These are phyloP conservation scores for Camellia japonica DNA, from an alignment of 148 eudicot species.

Conservation along the genomic window DNA sequence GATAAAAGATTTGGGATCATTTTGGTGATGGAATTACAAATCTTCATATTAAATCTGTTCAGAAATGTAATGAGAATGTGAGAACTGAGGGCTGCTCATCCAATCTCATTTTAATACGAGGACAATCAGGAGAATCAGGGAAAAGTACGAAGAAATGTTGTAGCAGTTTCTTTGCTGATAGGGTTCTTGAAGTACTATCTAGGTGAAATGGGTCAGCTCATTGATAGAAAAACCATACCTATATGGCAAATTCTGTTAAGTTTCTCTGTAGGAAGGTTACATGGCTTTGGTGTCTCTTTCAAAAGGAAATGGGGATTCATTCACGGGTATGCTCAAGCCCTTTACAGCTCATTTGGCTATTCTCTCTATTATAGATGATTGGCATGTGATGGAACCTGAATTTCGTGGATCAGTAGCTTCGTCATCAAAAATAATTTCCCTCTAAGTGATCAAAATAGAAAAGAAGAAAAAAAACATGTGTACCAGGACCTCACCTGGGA, in stretches of 20 bases:
- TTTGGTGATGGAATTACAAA: constrained; percentile 40
- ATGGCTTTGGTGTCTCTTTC: constrained; percentile 57
- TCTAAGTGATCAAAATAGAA: constrained; percentile 41
- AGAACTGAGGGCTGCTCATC: constrained; percentile 20
- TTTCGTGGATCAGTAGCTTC: constrained; percentile 23
- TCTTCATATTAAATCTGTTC: constrained; percentile 49
- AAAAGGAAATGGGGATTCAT: constrained; percentile 43
- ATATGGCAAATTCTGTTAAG: constrained; percentile 76
- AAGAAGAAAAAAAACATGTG: constrained; percentile 42
- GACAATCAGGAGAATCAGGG: constrained; percentile 26
- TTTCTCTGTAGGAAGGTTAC: constrained; percentile 58
- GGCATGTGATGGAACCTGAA: constrained; percentile 18
- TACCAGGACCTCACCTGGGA: constrained; percentile 65
- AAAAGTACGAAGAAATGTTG: constrained; percentile 34
- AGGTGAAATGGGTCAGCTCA: constrained; percentile 35
- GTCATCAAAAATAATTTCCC: constrained; percentile 21
- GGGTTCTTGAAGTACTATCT: constrained; percentile 58
- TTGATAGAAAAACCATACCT: constrained; percentile 39
- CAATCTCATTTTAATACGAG: constrained; percentile 47
- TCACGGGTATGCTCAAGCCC: constrained; percentile 63
- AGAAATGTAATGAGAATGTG: constrained; percentile 23
- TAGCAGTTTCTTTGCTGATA: constrained; percentile 49
- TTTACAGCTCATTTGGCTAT: constrained; percentile 61
- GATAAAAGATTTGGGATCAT: constrained; percentile 19
- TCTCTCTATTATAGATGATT: constrained; percentile 35